A percentile compares a stretch with the other conserved stretches of the same genome.
Conservation (phyloP, 2,329 filamentous ascomycete genomes). For the Pseudocercospora fijiensis region DNA sequence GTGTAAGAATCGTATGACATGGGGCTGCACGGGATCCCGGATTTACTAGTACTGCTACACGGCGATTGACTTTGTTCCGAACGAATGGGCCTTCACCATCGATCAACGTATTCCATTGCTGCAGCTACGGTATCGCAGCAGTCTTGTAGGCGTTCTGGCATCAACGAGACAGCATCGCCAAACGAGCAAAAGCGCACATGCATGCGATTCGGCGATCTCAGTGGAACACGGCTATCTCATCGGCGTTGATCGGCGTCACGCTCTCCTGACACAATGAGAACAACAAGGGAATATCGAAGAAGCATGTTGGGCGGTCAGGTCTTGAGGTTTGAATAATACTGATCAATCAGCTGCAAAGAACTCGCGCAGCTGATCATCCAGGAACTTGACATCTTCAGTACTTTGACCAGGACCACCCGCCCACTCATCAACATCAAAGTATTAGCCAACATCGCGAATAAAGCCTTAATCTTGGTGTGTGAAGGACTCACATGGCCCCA, state of each 20-base stretch:
- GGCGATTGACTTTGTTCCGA: neutral
- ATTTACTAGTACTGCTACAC: neutral
- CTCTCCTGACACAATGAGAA: neutral
- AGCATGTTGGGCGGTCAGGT: neutral
- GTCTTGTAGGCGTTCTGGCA: neutral
- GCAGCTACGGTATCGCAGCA: neutral
- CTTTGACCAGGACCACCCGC: constrained; percentile 64
- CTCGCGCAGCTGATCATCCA: constrained; percentile 60
- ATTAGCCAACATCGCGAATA: neutral
- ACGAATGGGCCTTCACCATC: neutral
- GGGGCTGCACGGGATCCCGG: neutral
- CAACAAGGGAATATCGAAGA: neutral
- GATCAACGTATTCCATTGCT: neutral
- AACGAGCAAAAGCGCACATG: neutral
- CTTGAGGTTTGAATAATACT: neutral
- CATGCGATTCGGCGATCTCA: neutral
- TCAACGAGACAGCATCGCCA: neutral
- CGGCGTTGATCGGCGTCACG: no score
- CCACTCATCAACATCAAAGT: constrained; percentile 16
- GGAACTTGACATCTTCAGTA: constrained; percentile 68
- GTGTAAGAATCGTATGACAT: neutral
- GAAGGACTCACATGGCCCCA: constrained; percentile 41
- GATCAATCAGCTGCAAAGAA: constrained; percentile 47
- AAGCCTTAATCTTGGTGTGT: neutral
- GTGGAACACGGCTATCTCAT: neutral